Evolutionary conservation across 495 filamentous ascomycete genomes (phyloP), one percentile per base, ranked within the genome.

Genomic region (Daldinia childiae): DNA sequence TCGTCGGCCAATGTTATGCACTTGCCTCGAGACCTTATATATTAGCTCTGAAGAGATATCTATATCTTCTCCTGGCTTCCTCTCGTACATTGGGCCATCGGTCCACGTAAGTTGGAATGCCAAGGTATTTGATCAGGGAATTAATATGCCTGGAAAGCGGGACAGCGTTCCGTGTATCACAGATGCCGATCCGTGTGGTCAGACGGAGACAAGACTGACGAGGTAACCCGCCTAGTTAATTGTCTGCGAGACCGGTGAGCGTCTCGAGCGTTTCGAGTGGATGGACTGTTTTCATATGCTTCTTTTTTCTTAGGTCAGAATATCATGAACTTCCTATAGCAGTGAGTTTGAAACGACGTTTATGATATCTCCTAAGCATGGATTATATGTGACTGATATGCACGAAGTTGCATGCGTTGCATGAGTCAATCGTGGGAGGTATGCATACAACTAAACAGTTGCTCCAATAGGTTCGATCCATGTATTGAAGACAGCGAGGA

Each of bases 151-250:
- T 67, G 34, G 52, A 52, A 63, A 34, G 39, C 71, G 66, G 66
- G 41, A 73, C 36, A 27, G 34, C 12, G 26, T 65, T 54, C 71
- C 71, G 66, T 63, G 66, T 69, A 21, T 54, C 54, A 73, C 62
- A 54, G 57, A 58, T 62, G 66, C 36, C 62, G 66, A 73, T 73
- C 71, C 17, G 62, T 32, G 66, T 73, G 71, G 71, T 69, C 66
- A 73, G 29, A 32, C 29, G 29, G 29, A 32, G 29, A 32, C 29
- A 32, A 32, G 1, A 32, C 29, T 32, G 29, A 32, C 29, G 29
- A 32, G 26, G 43, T 57, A 19, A 29, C 30, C 45, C 36, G 54
- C 51, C 62, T 45, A 39, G 58, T 61, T 60, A 59, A 45, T 45
- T 8, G 7, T 48, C 30, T 17, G 43, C 27, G 26, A 63, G 32